Evolutionary conservation across 495 filamentous ascomycete species (phyloP).

Genomic region (Hyaloscypha finlandica): DNA sequence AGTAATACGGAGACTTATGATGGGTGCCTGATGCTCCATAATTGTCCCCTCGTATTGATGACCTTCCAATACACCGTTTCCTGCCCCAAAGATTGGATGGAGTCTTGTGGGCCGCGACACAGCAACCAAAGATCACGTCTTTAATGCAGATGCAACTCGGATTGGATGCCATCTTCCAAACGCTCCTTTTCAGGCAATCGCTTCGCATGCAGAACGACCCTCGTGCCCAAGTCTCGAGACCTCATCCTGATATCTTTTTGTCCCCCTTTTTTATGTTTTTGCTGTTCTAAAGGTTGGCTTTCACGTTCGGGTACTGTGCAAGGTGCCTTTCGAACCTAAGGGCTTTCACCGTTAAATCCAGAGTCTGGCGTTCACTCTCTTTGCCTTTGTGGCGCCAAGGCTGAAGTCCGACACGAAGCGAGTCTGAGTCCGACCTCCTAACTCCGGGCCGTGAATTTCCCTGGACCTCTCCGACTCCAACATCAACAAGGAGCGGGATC

Average conservation of each 20-base stretch:
- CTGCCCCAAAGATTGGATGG: background rate
- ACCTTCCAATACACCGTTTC: background rate
- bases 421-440: background rate
- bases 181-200: background rate
- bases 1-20: background rate
- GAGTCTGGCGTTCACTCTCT: background rate
- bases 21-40: slow-evolving; percentile 1
- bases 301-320: background rate
- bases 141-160: background rate
- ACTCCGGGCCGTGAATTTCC: background rate
- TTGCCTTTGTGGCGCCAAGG: background rate
- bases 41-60: background rate
- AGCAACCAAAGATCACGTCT: background rate
- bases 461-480: background rate
- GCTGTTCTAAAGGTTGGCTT: background rate
- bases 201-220: background rate
- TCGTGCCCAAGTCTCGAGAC: background rate
- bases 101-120: background rate
- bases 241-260: too few species aligned
- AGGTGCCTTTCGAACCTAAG: background rate
- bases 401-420: background rate
- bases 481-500: background rate
- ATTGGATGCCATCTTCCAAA: background rate
- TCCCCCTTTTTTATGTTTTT: background rate
- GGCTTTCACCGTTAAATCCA: background rate